Conservation (phyloP, 805 yeast species). For the Candida chilensis region DNA sequence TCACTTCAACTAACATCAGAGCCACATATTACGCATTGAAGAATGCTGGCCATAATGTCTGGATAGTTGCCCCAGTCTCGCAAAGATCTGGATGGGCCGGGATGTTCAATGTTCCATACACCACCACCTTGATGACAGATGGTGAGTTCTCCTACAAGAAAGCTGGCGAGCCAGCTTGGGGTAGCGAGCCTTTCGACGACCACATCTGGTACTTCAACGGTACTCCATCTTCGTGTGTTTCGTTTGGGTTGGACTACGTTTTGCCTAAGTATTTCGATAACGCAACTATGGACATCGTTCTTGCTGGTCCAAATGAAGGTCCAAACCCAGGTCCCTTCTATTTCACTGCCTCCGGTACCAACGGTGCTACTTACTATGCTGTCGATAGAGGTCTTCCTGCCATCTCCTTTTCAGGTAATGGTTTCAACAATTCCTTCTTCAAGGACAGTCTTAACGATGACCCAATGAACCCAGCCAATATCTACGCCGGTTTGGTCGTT, state of each 20-base stretch:
- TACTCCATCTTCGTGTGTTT: slow-evolving; percentile 44
- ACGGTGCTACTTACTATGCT: slow-evolving; percentile 40
- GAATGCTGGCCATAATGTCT: slow-evolving; percentile 38
- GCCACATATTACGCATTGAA: slow-evolving; percentile 40
- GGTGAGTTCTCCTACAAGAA: slow-evolving; percentile 39
- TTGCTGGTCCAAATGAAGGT: slow-evolving; percentile 48
- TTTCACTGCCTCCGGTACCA: slow-evolving; percentile 38
- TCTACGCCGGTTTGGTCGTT: slow-evolving; percentile 29
- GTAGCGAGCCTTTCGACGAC: slow-evolving; percentile 30
- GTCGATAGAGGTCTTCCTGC: slow-evolving; percentile 40
- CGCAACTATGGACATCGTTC: slow-evolving; percentile 35
- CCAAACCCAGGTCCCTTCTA: slow-evolving; percentile 32
- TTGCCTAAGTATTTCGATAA: slow-evolving; percentile 35
- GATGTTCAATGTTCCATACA: slow-evolving; percentile 31
- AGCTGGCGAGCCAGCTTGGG: slow-evolving; percentile 47
- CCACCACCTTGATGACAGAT: slow-evolving; percentile 27
- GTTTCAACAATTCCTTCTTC: slow-evolving; percentile 38
- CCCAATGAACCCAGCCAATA: slow-evolving; percentile 29
- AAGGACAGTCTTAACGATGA: slow-evolving; percentile 34
- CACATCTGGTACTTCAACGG: slow-evolving; percentile 48
- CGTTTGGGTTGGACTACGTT: slow-evolving; percentile 37
- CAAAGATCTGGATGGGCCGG: slow-evolving; percentile 51
- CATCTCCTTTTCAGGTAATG: slow-evolving; percentile 43
- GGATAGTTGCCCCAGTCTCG: slow-evolving; percentile 41
- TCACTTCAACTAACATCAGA: slow-evolving; percentile 48